These are phyloP conservation scores for Penicillium canariense DNA, from an alignment of 495 filamentous ascomycete genomes.

Conservation along the genomic window DNA sequence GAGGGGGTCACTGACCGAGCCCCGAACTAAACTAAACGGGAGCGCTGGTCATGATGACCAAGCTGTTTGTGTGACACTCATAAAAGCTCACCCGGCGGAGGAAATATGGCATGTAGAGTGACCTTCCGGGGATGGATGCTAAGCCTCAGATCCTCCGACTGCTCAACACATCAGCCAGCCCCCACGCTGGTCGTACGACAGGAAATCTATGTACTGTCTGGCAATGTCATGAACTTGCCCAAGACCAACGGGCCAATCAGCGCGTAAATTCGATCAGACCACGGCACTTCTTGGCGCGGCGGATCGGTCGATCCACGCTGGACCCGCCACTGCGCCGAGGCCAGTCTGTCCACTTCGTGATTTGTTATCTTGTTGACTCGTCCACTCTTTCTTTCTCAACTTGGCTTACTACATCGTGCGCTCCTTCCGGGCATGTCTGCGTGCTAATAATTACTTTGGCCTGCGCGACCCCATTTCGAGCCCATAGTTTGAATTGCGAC, in stretches of 20 bases:
- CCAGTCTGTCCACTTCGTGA: conserved; percentile 38
- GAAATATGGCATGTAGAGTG: too few relatives aligned
- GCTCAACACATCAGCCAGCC: too few relatives aligned
- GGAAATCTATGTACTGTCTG: too few relatives aligned
- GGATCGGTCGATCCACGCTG: conserved; percentile 9
- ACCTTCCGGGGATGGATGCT: too few relatives aligned
- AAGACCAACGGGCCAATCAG: conserved; percentile 3
- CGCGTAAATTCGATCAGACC: conserved; percentile 2
- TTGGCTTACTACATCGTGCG: not conserved
- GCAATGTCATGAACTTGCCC: not conserved
- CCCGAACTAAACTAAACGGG: too few relatives aligned
- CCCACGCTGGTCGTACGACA: too few relatives aligned
- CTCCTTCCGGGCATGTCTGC: not conserved
- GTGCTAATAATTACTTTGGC: not conserved
- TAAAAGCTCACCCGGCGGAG: too few relatives aligned
- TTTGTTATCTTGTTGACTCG: conserved; percentile 8
- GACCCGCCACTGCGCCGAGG: conserved; percentile 23
- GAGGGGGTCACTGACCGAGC: too few relatives aligned
- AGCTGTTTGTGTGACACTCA: too few relatives aligned
- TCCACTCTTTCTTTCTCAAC: conserved; percentile 9
- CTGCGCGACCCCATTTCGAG: not conserved
- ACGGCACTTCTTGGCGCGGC: conserved; percentile 7
- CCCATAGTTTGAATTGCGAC: conserved; percentile 5
- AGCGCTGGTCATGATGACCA: too few relatives aligned
- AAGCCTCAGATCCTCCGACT: too few relatives aligned